phyloP scores from a whole-genome alignment of 2,329 filamentous ascomycete species.

The Ophiostoma triangulosporum region DNA sequence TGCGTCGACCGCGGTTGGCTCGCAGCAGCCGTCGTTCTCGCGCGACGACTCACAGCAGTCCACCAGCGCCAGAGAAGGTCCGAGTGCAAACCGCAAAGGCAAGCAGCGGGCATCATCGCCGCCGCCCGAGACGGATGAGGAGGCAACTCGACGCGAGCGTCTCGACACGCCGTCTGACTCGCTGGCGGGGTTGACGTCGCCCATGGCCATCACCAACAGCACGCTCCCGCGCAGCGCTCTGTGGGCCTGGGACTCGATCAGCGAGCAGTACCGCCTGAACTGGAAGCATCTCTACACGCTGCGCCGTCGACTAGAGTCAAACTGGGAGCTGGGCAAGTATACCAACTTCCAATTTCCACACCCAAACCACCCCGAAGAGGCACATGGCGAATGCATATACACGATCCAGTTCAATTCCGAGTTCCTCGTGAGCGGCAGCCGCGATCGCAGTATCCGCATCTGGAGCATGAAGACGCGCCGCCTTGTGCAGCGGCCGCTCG shows the following conservation, averaged over 20 bases:
- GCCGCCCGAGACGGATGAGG: not conserved
- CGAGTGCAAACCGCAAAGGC: constrained; percentile 16
- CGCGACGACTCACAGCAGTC: not conserved
- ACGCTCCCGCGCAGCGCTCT: constrained; percentile 18
- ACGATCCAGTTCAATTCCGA: constrained; percentile 79
- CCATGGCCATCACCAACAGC: not conserved
- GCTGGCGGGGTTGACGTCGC: not conserved
- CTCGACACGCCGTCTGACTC: not conserved
- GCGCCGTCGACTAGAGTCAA: constrained; percentile 69
- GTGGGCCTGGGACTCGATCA: constrained; percentile 36
- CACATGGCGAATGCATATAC: constrained; percentile 87
- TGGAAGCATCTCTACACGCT: constrained; percentile 92
- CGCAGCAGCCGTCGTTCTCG: not conserved
- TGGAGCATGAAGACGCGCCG: constrained; percentile 80
- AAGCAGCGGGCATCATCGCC: constrained; percentile 22
- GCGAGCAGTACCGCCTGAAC: constrained; percentile 53
- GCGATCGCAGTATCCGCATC: constrained; percentile 74
- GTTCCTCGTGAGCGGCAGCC: constrained; percentile 83
- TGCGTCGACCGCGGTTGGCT: not conserved
- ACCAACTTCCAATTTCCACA: constrained; percentile 85
- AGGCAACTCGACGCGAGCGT: not conserved
- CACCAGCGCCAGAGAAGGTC: not conserved
- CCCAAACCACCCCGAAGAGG: constrained; percentile 64
- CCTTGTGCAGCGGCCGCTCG: constrained; percentile 58
- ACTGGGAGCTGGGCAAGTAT: constrained; percentile 77